Base-by-base conservation (phyloP, 768 basidiomycete genomes). In the Xerocomellus intermedius region DNA sequence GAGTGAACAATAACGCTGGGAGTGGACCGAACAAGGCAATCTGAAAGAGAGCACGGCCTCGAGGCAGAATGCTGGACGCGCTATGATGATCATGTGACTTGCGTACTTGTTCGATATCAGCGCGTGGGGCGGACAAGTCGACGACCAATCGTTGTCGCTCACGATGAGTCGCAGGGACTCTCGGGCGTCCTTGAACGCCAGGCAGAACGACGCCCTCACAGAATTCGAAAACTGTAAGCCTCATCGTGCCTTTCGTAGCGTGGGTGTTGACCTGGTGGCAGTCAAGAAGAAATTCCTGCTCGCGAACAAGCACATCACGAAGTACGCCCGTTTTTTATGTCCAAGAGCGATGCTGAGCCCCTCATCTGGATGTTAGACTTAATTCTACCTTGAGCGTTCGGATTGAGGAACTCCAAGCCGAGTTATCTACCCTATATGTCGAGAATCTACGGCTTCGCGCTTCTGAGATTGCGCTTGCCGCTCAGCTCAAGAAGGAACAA, bases 211-310 rank as follows among this genome's bases (percentile, higher is more conserved):
- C 73, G 86, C 89, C 44, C 76, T 93, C 41, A 79, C 86, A 57
- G 91, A 93, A 66, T 91, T 91, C 64, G 91, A 93, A 74, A 87
- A 82, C 65, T 91, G 90, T 93, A 71, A 64, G 89, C 55, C 44
- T 59, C 58, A 43, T 47, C 47, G 50, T 56, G 43, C 48, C 56
- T 37, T 48, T 36, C 12, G 16, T 19, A 49, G 19, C 28, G 6
- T 39, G 33, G 12, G 19, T 6, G 37, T 52, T 67, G 45, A 68
- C 58, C 19, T 47, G 33, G 65, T 78, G 71, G 71, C 68, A 93
- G 91, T 92, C 78, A 92, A 92, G 85, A 91, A 90, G 84, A 92
- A 91, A 75, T 92, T 91, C 65, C 78, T 93, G 21, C 85, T 91
- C 56, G 89, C 90, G 54, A 93, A 93, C 75, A 92, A 91, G 73